phyloP scores from a whole-genome alignment of 164 flowering plant species.

The Dillenia suffruticosa region DNA sequence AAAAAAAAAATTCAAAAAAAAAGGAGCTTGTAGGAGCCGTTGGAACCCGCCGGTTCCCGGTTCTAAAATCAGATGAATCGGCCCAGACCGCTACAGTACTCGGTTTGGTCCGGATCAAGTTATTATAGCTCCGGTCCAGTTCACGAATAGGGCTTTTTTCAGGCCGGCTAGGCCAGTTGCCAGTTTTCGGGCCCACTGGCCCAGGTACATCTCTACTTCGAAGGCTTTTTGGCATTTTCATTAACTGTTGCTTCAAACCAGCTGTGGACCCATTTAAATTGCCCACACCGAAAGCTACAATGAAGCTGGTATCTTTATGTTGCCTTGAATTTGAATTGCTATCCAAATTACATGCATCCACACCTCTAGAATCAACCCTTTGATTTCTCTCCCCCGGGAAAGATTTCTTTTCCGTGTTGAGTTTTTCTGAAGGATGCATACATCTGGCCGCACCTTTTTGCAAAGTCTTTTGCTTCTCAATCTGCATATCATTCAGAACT shows the following conservation, averaged over 20 bases:
- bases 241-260: slow-evolving; percentile 24
- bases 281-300: slow-evolving; percentile 13
- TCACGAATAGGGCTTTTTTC: too few species aligned
- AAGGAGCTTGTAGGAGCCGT: too few species aligned
- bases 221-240: slow-evolving; percentile 35
- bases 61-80: too few species aligned
- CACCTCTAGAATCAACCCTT: slow-evolving; percentile 9
- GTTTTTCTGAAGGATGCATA: slow-evolving; percentile 20
- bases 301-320: slow-evolving; percentile 10
- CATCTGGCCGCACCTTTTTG: slow-evolving; percentile 39
- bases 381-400: slow-evolving; percentile 12
- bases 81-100: too few species aligned
- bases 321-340: slow-evolving; percentile 11
- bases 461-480: slow-evolving; percentile 77
- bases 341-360: slow-evolving; percentile 10
- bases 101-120: too few species aligned
- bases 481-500: slow-evolving; percentile 30
- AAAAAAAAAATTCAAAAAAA: too few species aligned
- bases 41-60: too few species aligned
- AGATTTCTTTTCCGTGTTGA: slow-evolving; percentile 17
- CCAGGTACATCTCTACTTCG: too few species aligned
- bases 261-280: slow-evolving; percentile 16
- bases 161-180: too few species aligned
- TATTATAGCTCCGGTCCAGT: too few species aligned
- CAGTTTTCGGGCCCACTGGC: too few species aligned